These are phyloP conservation scores for Exophiala xenobiotica DNA, from an alignment of 2,329 filamentous ascomycete species.

Conservation along the genomic window DNA sequence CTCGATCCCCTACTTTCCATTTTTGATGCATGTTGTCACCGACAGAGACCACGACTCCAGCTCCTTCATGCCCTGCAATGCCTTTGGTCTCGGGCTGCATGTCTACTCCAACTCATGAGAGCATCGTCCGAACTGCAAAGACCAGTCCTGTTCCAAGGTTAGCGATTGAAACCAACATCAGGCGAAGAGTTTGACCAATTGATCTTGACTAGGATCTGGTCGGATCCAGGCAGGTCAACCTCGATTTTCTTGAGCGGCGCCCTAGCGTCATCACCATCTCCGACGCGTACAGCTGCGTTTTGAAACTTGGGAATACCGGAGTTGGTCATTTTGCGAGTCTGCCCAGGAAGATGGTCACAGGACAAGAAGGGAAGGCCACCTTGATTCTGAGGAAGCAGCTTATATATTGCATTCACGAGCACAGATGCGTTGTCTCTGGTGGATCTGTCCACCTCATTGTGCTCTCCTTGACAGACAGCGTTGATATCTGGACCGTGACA, in stretches of 20 bases:
- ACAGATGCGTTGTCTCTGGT: no score
- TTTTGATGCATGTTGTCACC: slow-evolving; percentile 71
- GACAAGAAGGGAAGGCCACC: neutral
- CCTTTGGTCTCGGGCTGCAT: slow-evolving; percentile 27
- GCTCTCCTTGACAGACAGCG: no score
- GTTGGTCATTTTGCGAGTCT: neutral
- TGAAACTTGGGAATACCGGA: slow-evolving; percentile 11
- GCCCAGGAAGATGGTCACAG: neutral
- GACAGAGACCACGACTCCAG: slow-evolving; percentile 76
- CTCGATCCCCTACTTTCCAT: slow-evolving; percentile 77
- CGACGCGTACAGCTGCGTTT: slow-evolving; percentile 14
- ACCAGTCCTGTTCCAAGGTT: slow-evolving; percentile 48
- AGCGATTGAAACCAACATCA: slow-evolving; percentile 1
- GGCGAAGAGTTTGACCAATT: no score
- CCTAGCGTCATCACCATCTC: slow-evolving; percentile 10
- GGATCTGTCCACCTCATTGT: no score
- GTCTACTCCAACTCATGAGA: slow-evolving; percentile 26
- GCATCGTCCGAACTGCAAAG: slow-evolving; percentile 78
- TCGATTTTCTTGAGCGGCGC: slow-evolving; percentile 56
- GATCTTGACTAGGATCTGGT: slow-evolving; percentile 88
- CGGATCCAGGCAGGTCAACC: slow-evolving; percentile 74
- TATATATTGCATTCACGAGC: no score
- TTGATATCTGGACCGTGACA: no score
- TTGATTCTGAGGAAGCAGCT: no score
- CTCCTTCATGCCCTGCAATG: slow-evolving; percentile 59